Base-by-base conservation (phyloP, 2,329 filamentous ascomycete species). In the Ophiocordyceps polyrhachis-furcata region DNA sequence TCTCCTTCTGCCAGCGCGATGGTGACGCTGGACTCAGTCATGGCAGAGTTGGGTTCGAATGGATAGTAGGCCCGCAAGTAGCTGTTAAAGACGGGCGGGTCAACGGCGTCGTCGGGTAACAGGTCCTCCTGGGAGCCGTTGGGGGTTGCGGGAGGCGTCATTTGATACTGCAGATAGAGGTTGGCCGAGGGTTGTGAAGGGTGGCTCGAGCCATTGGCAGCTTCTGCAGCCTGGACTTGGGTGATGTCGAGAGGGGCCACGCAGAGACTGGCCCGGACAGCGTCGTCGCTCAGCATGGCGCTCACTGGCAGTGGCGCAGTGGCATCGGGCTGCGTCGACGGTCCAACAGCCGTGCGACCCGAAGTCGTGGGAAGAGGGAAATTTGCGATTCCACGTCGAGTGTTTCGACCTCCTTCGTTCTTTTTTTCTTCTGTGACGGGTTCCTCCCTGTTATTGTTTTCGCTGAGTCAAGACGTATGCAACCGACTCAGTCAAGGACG, bases 21-120 rank as follows among this genome's bases (percentile, higher is more conserved):
- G 12, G 89, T 96, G 45, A 96, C 83, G 11, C 86, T 91, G 12
- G 83, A 81, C 47, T 88, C 83, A n/a, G 77, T 77, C 48, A 85
- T 75, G 40, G 82, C 74, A 54, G 80, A 79, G 47, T 73, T 78
- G 1, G 89, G 87, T 47, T 88, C 79, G 60, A 95, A 98, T 23
- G 86, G 83, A 60, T 94, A 93, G 58, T 93, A 89, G 43, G 91
- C 91, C 51, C 91, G 82, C 41, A 98, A 70, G 58, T 94, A 98
- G 67, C 91, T 93, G 70, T 93, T 83, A 58, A 95, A 94, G 47
- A 87, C 70, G 2, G 81, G 74, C 50, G 76, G 69, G 7, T 31
- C 43, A 6, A 4, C 62, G 43, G 63, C 55, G 53, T 65, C 53
- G 52, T 62, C 57, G 14, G 60, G 56, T 46, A 55, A 56, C 38